A percentile compares a stretch with the other conserved stretches of the same genome.
These are phyloP conservation scores for Ceratocystis lukuohia DNA, from an alignment of 2,329 filamentous ascomycete genomes.

Conservation along the genomic window DNA sequence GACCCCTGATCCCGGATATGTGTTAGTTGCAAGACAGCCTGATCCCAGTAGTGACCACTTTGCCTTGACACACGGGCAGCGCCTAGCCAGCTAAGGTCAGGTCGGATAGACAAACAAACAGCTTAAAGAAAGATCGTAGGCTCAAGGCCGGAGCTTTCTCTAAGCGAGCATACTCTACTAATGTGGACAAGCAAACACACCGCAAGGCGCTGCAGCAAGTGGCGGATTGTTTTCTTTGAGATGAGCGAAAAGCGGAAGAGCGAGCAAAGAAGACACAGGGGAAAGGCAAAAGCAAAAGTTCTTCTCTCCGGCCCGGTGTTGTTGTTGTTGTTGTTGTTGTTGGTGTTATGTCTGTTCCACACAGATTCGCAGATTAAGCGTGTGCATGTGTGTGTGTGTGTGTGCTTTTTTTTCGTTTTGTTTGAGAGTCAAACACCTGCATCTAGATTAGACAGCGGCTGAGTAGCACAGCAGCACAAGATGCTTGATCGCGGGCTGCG, in stretches of 20 bases:
- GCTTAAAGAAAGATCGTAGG: too few relatives aligned
- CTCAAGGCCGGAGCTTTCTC: too few relatives aligned
- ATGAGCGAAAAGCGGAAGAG: neutral
- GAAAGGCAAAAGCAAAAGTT: neutral
- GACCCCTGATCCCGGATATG: neutral
- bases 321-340: neutral
- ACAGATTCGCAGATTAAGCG: neutral
- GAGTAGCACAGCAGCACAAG: neutral
- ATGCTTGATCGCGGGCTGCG: too few relatives aligned
- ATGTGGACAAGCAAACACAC: too few relatives aligned
- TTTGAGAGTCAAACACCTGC: neutral
- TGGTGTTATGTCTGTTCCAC: neutral
- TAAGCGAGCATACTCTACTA: too few relatives aligned
- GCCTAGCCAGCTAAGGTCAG: too few relatives aligned
- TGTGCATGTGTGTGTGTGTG: neutral
- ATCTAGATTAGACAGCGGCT: neutral
- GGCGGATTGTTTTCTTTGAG: too few relatives aligned
- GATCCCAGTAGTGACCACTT: neutral
- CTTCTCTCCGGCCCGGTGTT: too few relatives aligned
- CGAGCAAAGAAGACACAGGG: slow-evolving; percentile 8
- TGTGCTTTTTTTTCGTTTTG: neutral
- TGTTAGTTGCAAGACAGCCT: neutral
- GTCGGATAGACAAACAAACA: too few relatives aligned
- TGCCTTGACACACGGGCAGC: neutral
- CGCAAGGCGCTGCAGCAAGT: too few relatives aligned